Conservation (phyloP, 495 filamentous ascomycete genomes). For the Letharia lupina region DNA sequence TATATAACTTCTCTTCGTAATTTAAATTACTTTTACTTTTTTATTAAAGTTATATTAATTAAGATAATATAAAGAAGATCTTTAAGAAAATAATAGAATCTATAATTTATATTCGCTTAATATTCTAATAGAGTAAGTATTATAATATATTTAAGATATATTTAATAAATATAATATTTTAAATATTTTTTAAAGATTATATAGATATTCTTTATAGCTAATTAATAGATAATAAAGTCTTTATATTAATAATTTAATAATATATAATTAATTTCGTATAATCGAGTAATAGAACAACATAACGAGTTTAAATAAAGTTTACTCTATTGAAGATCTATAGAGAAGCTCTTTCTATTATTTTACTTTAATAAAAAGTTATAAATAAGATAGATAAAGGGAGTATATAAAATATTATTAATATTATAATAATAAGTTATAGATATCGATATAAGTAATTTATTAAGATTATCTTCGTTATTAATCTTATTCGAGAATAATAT, state of each 20-base stretch:
- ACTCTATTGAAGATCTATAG: neutral
- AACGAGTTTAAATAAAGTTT: neutral
- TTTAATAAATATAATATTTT: neutral
- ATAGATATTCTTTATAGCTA: neutral
- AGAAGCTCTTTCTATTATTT: neutral
- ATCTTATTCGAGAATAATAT: too few species aligned
- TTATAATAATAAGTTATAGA: neutral
- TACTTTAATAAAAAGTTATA: neutral
- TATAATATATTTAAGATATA: neutral
- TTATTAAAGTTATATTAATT: neutral
- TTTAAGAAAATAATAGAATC: too few species aligned
- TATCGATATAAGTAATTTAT: neutral
- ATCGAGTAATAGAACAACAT: neutral
- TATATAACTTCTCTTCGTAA: too few species aligned
- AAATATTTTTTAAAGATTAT: neutral
- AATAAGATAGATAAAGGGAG: neutral
- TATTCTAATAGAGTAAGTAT: neutral
- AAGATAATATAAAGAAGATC: neutral
- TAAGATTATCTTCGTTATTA: neutral
- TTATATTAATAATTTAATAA: neutral
- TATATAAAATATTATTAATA: neutral
- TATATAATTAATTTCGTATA: neutral
- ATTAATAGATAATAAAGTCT: too few species aligned
- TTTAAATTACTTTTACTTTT: too few species aligned
- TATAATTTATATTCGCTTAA: neutral